A percentile compares a stretch with the other conserved stretches of the same genome.
Evolutionary conservation across 331 rosid genomes (phyloP).

Genomic region (Quercus phellos): DNA sequence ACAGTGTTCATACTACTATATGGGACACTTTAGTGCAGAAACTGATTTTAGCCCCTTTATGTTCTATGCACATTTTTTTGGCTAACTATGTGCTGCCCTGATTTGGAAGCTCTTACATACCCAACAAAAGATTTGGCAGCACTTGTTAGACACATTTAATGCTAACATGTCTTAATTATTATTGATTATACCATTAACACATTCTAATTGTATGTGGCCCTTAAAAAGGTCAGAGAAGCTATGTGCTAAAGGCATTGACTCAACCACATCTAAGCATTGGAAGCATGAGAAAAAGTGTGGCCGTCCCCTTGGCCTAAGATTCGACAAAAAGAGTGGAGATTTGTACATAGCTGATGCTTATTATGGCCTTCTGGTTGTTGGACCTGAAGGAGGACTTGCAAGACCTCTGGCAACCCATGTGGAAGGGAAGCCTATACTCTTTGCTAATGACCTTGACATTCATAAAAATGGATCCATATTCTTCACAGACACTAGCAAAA

Average conservation of each 20-base stretch:
- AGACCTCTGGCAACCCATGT: slow-evolving; percentile 63
- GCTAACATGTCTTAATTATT: background rate
- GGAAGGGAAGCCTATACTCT: slow-evolving; percentile 70
- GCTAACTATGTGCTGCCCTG: too few relatives aligned
- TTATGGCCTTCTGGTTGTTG: slow-evolving; percentile 76
- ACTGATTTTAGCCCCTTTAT: too few relatives aligned
- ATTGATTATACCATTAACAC: too few relatives aligned
- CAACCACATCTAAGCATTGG: slow-evolving; percentile 88
- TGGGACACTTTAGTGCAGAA: rapidly evolving
- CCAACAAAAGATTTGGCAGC: too few relatives aligned
- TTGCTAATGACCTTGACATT: slow-evolving; percentile 88
- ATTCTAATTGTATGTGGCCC: background rate
- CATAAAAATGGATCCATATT: slow-evolving; percentile 79
- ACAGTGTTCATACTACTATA: rapidly evolving
- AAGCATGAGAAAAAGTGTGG: slow-evolving; percentile 77
- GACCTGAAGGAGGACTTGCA: slow-evolving; percentile 78
- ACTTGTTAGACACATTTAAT: too few relatives aligned
- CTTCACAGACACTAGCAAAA: slow-evolving; percentile 85
- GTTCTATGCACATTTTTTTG: too few relatives aligned
- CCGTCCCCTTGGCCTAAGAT: slow-evolving; percentile 80
- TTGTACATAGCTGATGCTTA: slow-evolving; percentile 85
- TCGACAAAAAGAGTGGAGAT: slow-evolving; percentile 61
- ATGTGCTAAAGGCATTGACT: slow-evolving; percentile 64
- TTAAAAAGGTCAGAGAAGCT: slow-evolving; percentile 64
- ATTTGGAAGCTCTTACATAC: too few relatives aligned